Percentiles rank a stretch among this genome's conserved stretches.
These are phyloP conservation scores for Lunasporangiospora selenospora DNA, from an alignment of 192 early-diverging fungal genomes.

Conservation along the genomic window DNA sequence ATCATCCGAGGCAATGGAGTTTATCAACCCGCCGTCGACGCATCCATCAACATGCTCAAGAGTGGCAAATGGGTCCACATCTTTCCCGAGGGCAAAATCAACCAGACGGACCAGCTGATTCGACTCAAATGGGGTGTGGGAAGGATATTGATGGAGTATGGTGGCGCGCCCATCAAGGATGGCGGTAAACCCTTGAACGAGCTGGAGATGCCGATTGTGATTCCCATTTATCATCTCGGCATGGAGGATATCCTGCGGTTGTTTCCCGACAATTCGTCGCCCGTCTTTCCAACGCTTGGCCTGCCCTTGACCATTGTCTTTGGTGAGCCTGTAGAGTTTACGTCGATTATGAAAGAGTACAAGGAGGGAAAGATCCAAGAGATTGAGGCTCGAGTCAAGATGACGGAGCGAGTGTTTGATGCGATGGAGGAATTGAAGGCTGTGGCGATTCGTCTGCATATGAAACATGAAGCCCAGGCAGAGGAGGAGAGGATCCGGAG, in stretches of 20 bases:
- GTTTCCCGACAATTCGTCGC: conserved; percentile 50
- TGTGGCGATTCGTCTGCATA: conserved; percentile 23
- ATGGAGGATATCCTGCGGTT: conserved; percentile 69
- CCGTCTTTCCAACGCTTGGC: conserved; percentile 58
- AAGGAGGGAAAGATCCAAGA: conserved; percentile 56
- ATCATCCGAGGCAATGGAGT: conserved; percentile 85
- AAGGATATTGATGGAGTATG: conserved; percentile 83
- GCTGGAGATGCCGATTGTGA: conserved; percentile 37
- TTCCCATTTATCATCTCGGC: conserved; percentile 53
- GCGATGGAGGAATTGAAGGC: conserved; percentile 53
- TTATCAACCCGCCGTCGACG: conserved; percentile 85
- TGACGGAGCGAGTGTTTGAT: conserved; percentile 60
- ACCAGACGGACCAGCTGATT: conserved; percentile 62
- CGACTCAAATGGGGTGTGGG: conserved; percentile 90
- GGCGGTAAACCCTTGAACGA: conserved; percentile 63
- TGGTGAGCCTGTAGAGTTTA: conserved; percentile 80
- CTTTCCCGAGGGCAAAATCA: conserved; percentile 85
- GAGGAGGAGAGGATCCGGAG: conserved; percentile 26
- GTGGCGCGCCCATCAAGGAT: conserved; percentile 71
- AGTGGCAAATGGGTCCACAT: conserved; percentile 85
- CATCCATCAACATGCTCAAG: conserved; percentile 71
- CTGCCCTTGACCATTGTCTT: conserved; percentile 67
- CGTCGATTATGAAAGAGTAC: conserved; percentile 62
- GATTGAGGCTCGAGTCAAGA: conserved; percentile 54
- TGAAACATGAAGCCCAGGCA: conserved; percentile 11